Conservation (phyloP, 345 rosid species). For the Aquilaria yunnanensis region DNA sequence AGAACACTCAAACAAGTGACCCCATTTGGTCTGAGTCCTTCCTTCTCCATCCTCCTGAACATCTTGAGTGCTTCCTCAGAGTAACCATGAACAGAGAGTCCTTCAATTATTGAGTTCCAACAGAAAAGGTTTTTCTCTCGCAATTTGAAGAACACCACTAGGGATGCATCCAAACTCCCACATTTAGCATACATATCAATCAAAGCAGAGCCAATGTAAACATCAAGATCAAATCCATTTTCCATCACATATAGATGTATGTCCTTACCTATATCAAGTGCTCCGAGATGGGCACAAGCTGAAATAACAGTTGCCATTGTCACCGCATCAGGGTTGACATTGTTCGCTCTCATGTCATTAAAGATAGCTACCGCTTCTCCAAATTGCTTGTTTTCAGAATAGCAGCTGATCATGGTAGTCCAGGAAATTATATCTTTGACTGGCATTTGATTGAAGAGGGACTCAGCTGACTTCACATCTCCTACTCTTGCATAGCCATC, state of each 20-base stretch:
- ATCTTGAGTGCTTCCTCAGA: slow-evolving; percentile 51
- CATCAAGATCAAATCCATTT: slow-evolving; percentile 55
- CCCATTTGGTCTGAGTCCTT: slow-evolving; percentile 48
- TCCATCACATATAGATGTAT: slow-evolving; percentile 53
- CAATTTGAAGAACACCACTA: slow-evolving; percentile 63
- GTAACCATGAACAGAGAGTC: slow-evolving; percentile 67
- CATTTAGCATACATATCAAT: slow-evolving; percentile 90
- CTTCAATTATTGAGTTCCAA: slow-evolving; percentile 82
- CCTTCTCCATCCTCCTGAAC: slow-evolving; percentile 56
- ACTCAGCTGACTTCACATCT: slow-evolving; percentile 42
- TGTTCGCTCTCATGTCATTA: slow-evolving; percentile 41
- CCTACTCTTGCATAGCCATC: slow-evolving; percentile 57
- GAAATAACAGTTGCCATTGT: slow-evolving; percentile 70
- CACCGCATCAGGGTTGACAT: slow-evolving; percentile 56
- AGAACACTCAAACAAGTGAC: slow-evolving; percentile 70
- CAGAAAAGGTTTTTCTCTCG: slow-evolving; percentile 63
- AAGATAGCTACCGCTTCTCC: slow-evolving; percentile 53
- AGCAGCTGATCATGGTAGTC: slow-evolving; percentile 79
- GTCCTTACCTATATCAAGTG: slow-evolving; percentile 51
- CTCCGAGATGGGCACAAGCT: slow-evolving; percentile 81
- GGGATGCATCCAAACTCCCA: slow-evolving; percentile 56
- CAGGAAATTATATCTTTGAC: slow-evolving; percentile 60
- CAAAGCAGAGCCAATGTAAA: slow-evolving; percentile 71
- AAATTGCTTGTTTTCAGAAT: slow-evolving; percentile 50
- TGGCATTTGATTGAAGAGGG: slow-evolving; percentile 51